phyloP scores from a whole-genome alignment of 2,329 filamentous ascomycete genomes.

The Fusarium clavum region DNA sequence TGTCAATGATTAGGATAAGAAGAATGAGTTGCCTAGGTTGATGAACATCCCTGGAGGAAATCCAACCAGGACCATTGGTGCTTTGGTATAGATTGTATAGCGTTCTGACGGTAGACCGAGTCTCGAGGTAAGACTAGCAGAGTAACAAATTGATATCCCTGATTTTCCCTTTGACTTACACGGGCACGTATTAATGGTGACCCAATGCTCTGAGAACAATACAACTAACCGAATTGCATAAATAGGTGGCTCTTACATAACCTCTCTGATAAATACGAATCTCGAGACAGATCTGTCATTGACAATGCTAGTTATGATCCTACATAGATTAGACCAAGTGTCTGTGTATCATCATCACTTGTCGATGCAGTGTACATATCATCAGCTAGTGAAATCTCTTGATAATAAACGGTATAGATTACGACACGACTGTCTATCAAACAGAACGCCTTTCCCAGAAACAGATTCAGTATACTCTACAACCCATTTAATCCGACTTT shows the following conservation, averaged over 20 bases:
- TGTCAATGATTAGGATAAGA: not conserved
- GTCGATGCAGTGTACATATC: not conserved
- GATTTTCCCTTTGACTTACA: not conserved
- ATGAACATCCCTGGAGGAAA: not conserved
- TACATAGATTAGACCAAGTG: not conserved
- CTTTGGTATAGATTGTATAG: not conserved
- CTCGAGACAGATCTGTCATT: not conserved
- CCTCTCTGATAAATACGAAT: not conserved
- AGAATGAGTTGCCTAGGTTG: not conserved
- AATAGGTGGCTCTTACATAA: no score
- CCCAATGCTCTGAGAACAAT: no score
- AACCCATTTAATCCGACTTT: slow-evolving; percentile 45
- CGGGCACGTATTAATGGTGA: not conserved
- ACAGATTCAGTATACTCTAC: slow-evolving; percentile 37
- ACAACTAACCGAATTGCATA: not conserved
- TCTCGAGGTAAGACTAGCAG: not conserved
- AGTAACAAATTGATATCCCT: not conserved
- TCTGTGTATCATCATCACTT: not conserved
- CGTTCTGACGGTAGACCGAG: not conserved
- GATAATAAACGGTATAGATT: slow-evolving; percentile 29
- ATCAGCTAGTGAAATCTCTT: not conserved
- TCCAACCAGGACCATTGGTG: not conserved
- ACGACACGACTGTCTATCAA: slow-evolving; percentile 33
- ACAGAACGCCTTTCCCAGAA: slow-evolving; percentile 45
- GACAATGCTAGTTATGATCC: not conserved